Conservation (phyloP, 2,329 filamentous ascomycete genomes). For the Lachnellula arida region DNA sequence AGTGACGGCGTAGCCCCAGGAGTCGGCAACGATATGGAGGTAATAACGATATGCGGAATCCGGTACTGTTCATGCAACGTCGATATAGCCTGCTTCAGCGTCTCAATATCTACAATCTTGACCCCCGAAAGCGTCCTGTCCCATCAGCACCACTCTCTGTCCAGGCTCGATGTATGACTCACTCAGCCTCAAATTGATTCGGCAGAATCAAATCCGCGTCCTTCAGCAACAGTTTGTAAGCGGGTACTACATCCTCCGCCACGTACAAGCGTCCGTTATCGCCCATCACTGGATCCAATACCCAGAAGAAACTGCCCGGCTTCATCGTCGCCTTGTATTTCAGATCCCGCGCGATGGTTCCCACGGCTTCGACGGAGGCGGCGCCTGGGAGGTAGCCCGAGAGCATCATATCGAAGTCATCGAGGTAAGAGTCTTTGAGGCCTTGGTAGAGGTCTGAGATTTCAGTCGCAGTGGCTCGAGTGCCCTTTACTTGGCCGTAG, state of each 20-base stretch:
- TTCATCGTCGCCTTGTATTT: conserved; percentile 57
- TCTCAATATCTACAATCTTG: conserved; percentile 70
- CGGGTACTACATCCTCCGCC: conserved; percentile 82
- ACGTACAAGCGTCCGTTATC: conserved; percentile 93
- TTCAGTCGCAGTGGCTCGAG: conserved; percentile 73
- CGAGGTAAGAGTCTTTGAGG: conserved; percentile 75
- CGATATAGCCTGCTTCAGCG: conserved; percentile 69
- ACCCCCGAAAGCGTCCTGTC: conserved; percentile 78
- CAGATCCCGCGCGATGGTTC: conserved; percentile 76
- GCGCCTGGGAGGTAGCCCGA: conserved; percentile 93
- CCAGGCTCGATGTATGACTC: conserved; percentile 32
- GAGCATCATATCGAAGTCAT: conserved; percentile 89
- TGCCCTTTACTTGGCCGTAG: conserved; percentile 84
- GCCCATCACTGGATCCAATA: conserved; percentile 96
- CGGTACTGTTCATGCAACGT: conserved; percentile 70
- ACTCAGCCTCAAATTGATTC: conserved; percentile 98
- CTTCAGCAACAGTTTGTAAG: conserved; percentile 74
- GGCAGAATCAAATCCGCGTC: conserved; percentile 89
- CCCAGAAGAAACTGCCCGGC: conserved; percentile 88
- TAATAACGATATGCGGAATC: conserved; percentile 88
- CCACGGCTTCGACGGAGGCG: conserved; percentile 76
- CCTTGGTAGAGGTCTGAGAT: conserved; percentile 82
- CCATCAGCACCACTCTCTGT: conserved; percentile 8
- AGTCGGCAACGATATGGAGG: conserved; percentile 67
- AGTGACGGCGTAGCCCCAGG: conserved; percentile 51